Base-by-base conservation (phyloP, 1,284 basidiomycete species). In the Chondrostereum purpureum region DNA sequence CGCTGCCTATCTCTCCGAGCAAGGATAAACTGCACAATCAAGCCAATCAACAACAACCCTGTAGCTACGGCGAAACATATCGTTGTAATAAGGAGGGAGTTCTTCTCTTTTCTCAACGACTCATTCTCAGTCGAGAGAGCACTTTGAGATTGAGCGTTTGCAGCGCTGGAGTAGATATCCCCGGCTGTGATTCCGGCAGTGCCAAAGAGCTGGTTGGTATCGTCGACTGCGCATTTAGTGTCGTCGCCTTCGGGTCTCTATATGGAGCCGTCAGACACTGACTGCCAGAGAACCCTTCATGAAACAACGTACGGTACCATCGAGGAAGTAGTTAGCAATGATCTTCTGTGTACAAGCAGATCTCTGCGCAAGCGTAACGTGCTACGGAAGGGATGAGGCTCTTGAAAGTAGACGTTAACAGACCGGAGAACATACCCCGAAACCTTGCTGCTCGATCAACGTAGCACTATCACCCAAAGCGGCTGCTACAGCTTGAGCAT, bases 381-480 rank as follows among this genome's bases (percentile, higher is more conserved):
- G 36, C 36, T 37, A 37, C 17, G 8, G 16, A 13, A 19, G 27
- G n/a, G 27, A n/a, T 31, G 10, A 14, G 13, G 8, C 8, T 16
- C 6, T 17, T 12, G 8, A 19, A 16, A 16, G 10, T 10, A 10
- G 10, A 17, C 13, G 17, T 14, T 8, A 37, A 14, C 10, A 10
- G 18, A 33, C 27, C n/a, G 36, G 18, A 19, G 16, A 8, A 37
- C 36, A 19, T 19, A 37, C 36, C 8, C 41, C 41, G n/a, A 43
- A 43, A 14, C 41, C 41, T 12, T 43, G 18, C 27, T 43, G 41
- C 24, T 43, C 27, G 14, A 43, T 12, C 14, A 43, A 20, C 10
- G 23, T 31, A 17, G 41, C 41, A 22, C 41, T 43, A n/a, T 43
- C 41, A 12, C 41, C 41, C n/a, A 43, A 22, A 21, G 17, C 16